Evolutionary conservation across 2,329 filamentous ascomycete genomes (phyloP).

Genomic region (Coleophoma eucalyptorum): DNA sequence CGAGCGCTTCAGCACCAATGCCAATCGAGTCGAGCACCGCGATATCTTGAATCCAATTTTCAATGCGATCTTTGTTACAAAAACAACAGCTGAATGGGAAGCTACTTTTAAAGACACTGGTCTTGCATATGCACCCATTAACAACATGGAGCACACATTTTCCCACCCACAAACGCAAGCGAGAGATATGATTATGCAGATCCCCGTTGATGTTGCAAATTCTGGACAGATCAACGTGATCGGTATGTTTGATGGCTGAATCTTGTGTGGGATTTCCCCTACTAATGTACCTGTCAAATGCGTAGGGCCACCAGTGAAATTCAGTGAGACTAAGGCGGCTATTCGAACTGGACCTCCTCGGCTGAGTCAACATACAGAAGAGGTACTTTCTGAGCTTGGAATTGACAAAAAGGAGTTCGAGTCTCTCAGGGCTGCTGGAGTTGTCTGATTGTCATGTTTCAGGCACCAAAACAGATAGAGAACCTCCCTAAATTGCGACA

Average conservation of each 20-base stretch:
- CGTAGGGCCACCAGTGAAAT: conserved; percentile 30
- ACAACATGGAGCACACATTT: conserved; percentile 39
- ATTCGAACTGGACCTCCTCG: conserved; percentile 22
- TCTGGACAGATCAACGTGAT: conserved; percentile 24
- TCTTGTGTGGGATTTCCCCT: too few species aligned
- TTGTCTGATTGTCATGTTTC: background rate
- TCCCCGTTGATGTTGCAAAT: conserved; percentile 17
- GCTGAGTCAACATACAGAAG: conserved; percentile 28
- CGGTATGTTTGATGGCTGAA: too few species aligned
- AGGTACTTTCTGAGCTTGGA: conserved; percentile 20
- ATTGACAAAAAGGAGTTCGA: background rate
- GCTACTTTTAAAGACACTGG: conserved; percentile 35
- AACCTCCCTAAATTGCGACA: too few species aligned
- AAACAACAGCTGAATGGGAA: conserved; percentile 37
- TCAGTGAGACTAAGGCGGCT: conserved; percentile 22
- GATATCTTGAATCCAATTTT: conserved; percentile 32
- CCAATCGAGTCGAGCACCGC: conserved; percentile 30
- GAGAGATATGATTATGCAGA: conserved; percentile 31
- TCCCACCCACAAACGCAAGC: conserved; percentile 37
- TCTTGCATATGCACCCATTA: conserved; percentile 42
- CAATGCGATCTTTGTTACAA: conserved; percentile 27
- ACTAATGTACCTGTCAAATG: too few species aligned
- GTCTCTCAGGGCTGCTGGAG: background rate
- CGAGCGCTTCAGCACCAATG: conserved; percentile 27
- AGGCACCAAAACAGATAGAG: too few species aligned